A percentile compares a stretch with the other conserved stretches of the same genome.
phyloP scores from a whole-genome alignment of 805 yeast genomes.

The Zygoascus bituminiphila region DNA sequence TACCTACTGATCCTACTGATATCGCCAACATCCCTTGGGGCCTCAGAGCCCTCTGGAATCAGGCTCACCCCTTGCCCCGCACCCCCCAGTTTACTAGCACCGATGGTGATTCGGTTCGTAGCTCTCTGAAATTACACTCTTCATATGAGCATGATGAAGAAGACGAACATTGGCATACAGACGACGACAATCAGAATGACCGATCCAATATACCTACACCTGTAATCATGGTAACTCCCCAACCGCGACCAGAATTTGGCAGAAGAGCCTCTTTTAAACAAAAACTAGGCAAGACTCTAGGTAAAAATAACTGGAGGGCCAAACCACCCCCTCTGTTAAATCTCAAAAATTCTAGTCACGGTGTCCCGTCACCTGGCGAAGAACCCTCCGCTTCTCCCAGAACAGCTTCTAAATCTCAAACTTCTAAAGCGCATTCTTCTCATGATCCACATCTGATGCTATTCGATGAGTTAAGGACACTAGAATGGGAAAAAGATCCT shows the following conservation, averaged over 20 bases:
- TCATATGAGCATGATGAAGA: not conserved
- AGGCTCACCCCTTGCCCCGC: conserved; percentile 4
- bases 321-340: not conserved
- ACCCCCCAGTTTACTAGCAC: not conserved
- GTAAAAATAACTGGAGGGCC: not conserved
- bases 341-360: not conserved
- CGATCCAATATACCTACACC: not conserved
- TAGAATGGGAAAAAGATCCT: conserved; percentile 26
- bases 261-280: conserved; percentile 2
- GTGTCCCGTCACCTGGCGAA: not conserved
- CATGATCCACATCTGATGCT: conserved; percentile 3
- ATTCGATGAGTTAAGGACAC: conserved; percentile 18
- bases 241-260: not conserved
- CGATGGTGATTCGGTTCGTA: not conserved
- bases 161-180: conserved; percentile 8
- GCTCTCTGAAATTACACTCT: not conserved
- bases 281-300: not conserved
- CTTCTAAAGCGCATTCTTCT: not conserved
- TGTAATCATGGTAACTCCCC: not conserved
- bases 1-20: conserved; percentile 28
- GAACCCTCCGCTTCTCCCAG: not conserved
- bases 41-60: conserved; percentile 26
- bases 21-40: conserved; percentile 29
- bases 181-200: conserved; percentile 6
- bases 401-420: not conserved